phyloP scores from a whole-genome alignment of 176 grass and related monocot species.

The Chrysopogon serrulatus region DNA sequence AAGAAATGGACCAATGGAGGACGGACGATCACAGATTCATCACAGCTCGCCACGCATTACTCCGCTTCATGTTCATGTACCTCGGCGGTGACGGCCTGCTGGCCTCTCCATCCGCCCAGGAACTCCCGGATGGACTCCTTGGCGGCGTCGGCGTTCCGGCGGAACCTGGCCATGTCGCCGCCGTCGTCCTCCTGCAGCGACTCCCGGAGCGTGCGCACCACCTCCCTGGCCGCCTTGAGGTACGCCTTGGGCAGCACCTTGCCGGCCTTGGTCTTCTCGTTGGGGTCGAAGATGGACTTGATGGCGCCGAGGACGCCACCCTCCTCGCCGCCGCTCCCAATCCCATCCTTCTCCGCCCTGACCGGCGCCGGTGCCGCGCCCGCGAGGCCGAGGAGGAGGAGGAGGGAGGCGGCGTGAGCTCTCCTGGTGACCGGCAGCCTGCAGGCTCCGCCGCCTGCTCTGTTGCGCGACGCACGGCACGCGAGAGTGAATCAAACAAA shows the following conservation, averaged over 20 bases:
- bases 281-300: constrained; percentile 80
- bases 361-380: background rate
- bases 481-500: constrained; percentile 3
- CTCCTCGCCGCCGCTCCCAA: background rate
- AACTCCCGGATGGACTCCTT: constrained; percentile 85
- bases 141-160: constrained; percentile 72
- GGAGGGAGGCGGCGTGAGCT: constrained; percentile 21
- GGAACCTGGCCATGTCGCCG: constrained; percentile 65
- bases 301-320: constrained; percentile 55
- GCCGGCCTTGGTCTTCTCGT: constrained; percentile 78
- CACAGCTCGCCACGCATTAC: background rate
- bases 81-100: constrained; percentile 56
- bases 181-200: constrained; percentile 64
- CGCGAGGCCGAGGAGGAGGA: constrained; percentile 22
- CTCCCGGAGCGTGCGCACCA: constrained; percentile 85
- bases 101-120: constrained; percentile 71
- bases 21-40: background rate
- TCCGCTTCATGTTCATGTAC: constrained; percentile 6
- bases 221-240: constrained; percentile 84
- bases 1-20: background rate
- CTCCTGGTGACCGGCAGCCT: constrained; percentile 34
- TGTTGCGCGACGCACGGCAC: constrained; percentile 37
- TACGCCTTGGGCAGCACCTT: constrained; percentile 87
- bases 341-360: constrained; percentile 36
- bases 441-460: constrained; percentile 52